Evolutionary conservation across 2,329 filamentous ascomycete genomes (phyloP), one percentile per base, ranked within the genome.

Genomic region (Fusarium nodosum): DNA sequence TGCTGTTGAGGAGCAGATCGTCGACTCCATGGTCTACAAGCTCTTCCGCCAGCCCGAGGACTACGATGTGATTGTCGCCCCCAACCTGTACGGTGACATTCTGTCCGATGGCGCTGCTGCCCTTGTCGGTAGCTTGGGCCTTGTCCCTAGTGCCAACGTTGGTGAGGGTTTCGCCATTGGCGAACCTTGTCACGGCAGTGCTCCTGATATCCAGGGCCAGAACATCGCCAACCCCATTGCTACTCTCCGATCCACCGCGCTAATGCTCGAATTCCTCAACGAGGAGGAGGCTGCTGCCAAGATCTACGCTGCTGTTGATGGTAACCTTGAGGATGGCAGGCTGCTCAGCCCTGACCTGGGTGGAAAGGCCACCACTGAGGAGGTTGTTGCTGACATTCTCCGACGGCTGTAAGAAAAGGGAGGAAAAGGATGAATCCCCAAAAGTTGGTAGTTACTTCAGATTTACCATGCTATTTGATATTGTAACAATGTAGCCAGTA

Each of bases 1-100:
- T 56, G 82, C 83, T 42, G 86, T 97, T 56, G 96, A 98, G 82
- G 96, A 98, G 86, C 96, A 99, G 84, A 99, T 99, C 74, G 95
- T 99, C 68, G 96, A 99, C 83, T 95, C 91, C 66, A 99, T 99
- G 96, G 94, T 98, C 61, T 98, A 98, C 89, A 98, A 98, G 86
- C 91, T 99, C 60, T 98, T 98, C 90, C 93, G 95, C 67, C 93
- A 98, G 82, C 96, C 96, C 44, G 87, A 91, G 77, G 91, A 91
- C 77, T 99, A 98, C 88, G 96, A 99, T 80, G 95, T 98, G 72
- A 97, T 99, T 74, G 96, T 99, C 47, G 96, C 95, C 11, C 96
- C 95, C 54, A 98, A 98, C 83, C 87, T 99, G 66, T 98, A 99
- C 83, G 96, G 96, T 72, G 96, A 99, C 81, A 96, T 99, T 73